phyloP scores from a whole-genome alignment of 192 early-diverging fungal species.

The Coemansia nantahalensis region DNA sequence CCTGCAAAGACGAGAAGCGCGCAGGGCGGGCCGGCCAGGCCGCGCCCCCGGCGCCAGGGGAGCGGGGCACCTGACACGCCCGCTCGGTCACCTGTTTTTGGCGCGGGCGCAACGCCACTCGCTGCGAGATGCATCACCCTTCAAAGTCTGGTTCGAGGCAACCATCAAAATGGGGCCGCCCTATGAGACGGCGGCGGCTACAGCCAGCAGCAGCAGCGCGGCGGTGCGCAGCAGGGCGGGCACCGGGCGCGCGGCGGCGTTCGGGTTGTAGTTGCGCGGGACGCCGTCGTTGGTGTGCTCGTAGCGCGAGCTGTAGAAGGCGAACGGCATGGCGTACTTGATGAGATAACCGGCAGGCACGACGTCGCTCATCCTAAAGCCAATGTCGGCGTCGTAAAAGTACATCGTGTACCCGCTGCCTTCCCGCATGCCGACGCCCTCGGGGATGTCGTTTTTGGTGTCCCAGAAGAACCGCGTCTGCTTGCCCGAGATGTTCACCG shows the following conservation, averaged over 20 bases:
- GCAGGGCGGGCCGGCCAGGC: no score
- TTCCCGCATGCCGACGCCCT: constrained; percentile 53
- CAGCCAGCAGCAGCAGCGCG: constrained; percentile 10
- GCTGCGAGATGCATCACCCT: no score
- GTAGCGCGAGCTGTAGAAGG: constrained; percentile 49
- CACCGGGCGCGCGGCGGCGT: constrained; percentile 18
- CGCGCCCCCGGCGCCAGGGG: no score
- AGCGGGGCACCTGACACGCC: no score
- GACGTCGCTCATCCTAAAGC: constrained; percentile 53
- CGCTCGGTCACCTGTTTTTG: no score
- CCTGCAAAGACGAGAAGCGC: no score
- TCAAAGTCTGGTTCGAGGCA: no score
- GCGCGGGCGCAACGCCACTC: no score
- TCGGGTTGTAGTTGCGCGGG: constrained; percentile 48
- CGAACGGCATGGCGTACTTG: constrained; percentile 54
- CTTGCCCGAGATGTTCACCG: constrained; percentile 43
- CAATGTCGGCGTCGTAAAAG: constrained; percentile 53
- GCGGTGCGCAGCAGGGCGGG: constrained; percentile 9
- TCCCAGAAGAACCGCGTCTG: constrained; percentile 50
- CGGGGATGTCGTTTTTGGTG: constrained; percentile 53
- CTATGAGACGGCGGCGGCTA: neutral
- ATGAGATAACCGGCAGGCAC: constrained; percentile 50
- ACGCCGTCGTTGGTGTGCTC: constrained; percentile 52
- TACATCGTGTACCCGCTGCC: constrained; percentile 52
- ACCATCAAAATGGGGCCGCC: no score